phyloP scores from a whole-genome alignment of 306 rosid species.

The Cucumis melo region DNA sequence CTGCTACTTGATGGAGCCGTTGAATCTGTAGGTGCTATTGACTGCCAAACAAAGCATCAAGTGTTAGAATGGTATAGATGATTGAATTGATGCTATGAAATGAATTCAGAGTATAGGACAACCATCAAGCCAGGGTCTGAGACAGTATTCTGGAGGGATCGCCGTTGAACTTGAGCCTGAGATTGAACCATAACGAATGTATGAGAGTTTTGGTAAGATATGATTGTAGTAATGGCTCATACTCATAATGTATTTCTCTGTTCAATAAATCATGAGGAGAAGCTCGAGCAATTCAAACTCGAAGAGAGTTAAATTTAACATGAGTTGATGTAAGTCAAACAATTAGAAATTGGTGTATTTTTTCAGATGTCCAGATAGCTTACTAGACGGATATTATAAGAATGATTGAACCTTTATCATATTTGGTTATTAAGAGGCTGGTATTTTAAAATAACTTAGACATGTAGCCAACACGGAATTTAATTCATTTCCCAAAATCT shows the following conservation, averaged over 20 bases:
- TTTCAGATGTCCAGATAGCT: neutral
- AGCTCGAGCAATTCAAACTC: neutral
- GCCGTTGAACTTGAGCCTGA: conserved; percentile 8
- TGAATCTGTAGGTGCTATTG: conserved; percentile 22
- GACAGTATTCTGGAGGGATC: conserved; percentile 2
- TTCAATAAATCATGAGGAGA: neutral
- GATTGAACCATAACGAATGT: neutral
- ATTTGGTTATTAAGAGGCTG: neutral
- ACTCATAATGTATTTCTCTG: neutral
- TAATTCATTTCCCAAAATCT: neutral
- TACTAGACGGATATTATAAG: neutral
- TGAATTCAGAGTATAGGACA: neutral
- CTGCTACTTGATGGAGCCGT: conserved; percentile 4
- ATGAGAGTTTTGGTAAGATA: neutral
- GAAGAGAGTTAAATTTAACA: neutral
- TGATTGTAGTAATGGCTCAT: neutral
- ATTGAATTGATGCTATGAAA: neutral
- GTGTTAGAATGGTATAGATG: neutral
- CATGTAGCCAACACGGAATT: neutral
- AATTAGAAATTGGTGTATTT: neutral
- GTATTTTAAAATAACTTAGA: neutral
- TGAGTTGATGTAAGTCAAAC: neutral
- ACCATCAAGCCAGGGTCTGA: conserved; percentile 10
- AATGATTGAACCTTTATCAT: neutral
- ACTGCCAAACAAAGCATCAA: conserved; percentile 22